These are phyloP conservation scores for Reticulascus tulasneorum DNA, from an alignment of 2,329 filamentous ascomycete species.

Conservation along the genomic window DNA sequence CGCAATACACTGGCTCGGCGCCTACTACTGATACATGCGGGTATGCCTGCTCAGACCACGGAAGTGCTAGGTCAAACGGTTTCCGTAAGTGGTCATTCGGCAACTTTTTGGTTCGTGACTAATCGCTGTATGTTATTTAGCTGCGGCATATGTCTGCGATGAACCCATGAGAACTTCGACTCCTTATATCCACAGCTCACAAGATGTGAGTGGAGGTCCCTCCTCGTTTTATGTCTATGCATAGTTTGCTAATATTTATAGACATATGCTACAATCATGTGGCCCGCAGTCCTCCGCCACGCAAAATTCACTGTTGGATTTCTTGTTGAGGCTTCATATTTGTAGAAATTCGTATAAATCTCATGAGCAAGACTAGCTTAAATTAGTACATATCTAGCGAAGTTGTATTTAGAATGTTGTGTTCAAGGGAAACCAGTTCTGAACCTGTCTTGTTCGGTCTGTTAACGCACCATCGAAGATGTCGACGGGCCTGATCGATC, in stretches of 20 bases:
- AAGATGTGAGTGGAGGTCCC: slow-evolving; percentile 25
- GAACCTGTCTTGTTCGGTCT: too few species aligned
- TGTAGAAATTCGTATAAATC: not conserved
- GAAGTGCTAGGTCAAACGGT: slow-evolving; percentile 27
- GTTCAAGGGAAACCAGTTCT: too few species aligned
- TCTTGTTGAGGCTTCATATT: slow-evolving; percentile 22
- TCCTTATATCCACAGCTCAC: slow-evolving; percentile 27
- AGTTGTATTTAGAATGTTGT: too few species aligned
- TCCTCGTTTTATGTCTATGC: not conserved
- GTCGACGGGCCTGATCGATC: too few species aligned
- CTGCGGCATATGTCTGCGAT: slow-evolving; percentile 32
- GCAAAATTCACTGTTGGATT: slow-evolving; percentile 32
- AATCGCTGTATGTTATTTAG: slow-evolving; percentile 18
- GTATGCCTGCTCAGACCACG: slow-evolving; percentile 43
- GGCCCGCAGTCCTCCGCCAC: slow-evolving; percentile 30
- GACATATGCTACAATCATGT: slow-evolving; percentile 30
- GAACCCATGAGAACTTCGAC: slow-evolving; percentile 24
- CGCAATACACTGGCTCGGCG: slow-evolving; percentile 24
- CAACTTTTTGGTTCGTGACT: too few species aligned
- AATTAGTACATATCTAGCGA: too few species aligned
- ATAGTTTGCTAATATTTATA: slow-evolving; percentile 9
- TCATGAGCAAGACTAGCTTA: not conserved
- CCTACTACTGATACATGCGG: slow-evolving; percentile 33
- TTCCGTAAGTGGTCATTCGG: slow-evolving; percentile 26
- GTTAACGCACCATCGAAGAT: too few species aligned